These are phyloP conservation scores for Linnemannia elongata DNA, from an alignment of 192 early-diverging fungal genomes.

Conservation along the genomic window DNA sequence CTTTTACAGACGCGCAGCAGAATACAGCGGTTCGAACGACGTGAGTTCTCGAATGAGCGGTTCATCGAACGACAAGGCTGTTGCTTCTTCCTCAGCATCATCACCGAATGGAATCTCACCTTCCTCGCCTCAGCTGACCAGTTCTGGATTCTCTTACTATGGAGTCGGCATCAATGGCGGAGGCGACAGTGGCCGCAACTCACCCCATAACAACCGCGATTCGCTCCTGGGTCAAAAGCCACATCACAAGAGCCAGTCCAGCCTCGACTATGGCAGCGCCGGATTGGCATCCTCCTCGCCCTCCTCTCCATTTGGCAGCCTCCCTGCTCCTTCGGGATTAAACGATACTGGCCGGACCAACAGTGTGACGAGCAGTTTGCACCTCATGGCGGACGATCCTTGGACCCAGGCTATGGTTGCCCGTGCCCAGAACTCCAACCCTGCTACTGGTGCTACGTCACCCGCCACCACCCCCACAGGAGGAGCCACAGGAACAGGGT, in stretches of 20 bases:
- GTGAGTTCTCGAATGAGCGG: neutral
- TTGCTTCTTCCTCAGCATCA: neutral
- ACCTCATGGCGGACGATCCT: constrained; percentile 33
- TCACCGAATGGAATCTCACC: neutral
- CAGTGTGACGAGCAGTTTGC: constrained; percentile 25
- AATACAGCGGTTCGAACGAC: constrained; percentile 1
- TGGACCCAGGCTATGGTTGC: constrained; percentile 52
- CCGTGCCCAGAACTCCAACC: constrained; percentile 17
- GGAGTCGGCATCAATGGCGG: constrained; percentile 15
- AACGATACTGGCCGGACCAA: constrained; percentile 15
- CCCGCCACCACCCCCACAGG: neutral
- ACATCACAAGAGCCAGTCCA: constrained; percentile 21
- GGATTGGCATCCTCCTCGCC: neutral
- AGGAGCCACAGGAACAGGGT: neutral
- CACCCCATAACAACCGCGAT: constrained; percentile 12
- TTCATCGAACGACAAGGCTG: neutral
- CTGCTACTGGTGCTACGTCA: neutral
- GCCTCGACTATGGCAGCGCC: constrained; percentile 17
- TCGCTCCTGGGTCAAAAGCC: neutral
- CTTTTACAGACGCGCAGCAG: constrained; percentile 34
- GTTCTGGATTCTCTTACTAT: constrained; percentile 32
- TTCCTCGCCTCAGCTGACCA: neutral
- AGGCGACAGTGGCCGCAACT: constrained; percentile 22
- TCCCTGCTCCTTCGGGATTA: neutral
- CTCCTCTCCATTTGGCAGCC: neutral